Percentiles rank a stretch among this genome's conserved stretches.
Evolutionary conservation across 2,329 filamentous ascomycete genomes (phyloP).

Genomic region (Aspergillus ochraceus): DNA sequence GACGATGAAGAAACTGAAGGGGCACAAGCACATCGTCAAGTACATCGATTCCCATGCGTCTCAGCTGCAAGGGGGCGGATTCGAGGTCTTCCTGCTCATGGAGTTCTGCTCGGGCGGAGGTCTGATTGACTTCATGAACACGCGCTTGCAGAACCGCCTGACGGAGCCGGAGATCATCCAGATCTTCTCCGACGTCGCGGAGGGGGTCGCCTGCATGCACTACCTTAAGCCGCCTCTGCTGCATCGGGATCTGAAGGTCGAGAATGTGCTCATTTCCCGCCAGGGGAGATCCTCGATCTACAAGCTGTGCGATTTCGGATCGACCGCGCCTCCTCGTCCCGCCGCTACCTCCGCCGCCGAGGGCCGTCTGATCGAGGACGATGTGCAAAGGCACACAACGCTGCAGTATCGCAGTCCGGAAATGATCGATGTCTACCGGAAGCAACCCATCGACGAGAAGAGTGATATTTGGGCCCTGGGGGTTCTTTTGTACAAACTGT

Average conservation of each 20-base stretch:
- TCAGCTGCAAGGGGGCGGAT: slow-evolving; percentile 86
- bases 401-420: slow-evolving; percentile 97
- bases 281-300: slow-evolving; percentile 70
- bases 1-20: slow-evolving; percentile 99
- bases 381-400: slow-evolving; percentile 95
- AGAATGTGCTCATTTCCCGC: slow-evolving; percentile 88
- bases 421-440: slow-evolving; percentile 98
- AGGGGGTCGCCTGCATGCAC: slow-evolving; percentile 98
- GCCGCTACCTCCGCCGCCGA: slow-evolving; percentile 85
- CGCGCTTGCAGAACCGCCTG: slow-evolving; percentile 87
- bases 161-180: slow-evolving; percentile 96
- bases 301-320: slow-evolving; percentile 98
- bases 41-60: slow-evolving; percentile 99
- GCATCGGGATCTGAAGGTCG: slow-evolving; percentile 94
- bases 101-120: slow-evolving; percentile 94
- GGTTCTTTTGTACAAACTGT: slow-evolving; percentile 94
- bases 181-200: slow-evolving; percentile 94
- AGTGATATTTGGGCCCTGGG: slow-evolving; percentile 98
- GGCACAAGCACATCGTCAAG: slow-evolving; percentile 91
- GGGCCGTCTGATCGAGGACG: slow-evolving; percentile 90
- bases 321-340: slow-evolving; percentile 77
- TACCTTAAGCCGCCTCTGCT: slow-evolving; percentile 92
- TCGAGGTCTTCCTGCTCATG: slow-evolving; percentile 98
- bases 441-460: slow-evolving; percentile 96
- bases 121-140: slow-evolving; percentile 99